Base-by-base conservation (phyloP, 2,329 filamentous ascomycete species). In the Diaporthe aspalathi region DNA sequence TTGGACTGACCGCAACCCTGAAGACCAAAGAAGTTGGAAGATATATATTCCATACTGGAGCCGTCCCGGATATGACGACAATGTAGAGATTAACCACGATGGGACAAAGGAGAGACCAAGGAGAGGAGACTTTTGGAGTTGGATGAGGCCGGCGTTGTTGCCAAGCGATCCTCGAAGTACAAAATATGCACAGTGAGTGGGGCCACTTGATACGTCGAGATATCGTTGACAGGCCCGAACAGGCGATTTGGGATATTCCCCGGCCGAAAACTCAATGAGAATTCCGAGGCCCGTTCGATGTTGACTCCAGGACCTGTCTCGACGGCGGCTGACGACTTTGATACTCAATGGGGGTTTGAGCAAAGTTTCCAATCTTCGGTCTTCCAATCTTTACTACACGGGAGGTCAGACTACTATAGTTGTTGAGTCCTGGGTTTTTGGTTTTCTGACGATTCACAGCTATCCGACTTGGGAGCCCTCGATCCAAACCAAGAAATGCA, bases 141-240 rank as follows among this genome's bases (percentile, higher is more conserved):
- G 17, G 24, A 63, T 63, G 57, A 32, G 57, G 27, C 57, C 57
- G 3, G 57, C 57, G 8, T 6, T 63, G 8, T 22, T 63, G 43
- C 57, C 27, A 22, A 47, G 24, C 27, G 57, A 63, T 40, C 57
- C 57, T 63, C 17, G 8, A 32, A 17, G 40, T 49, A 63, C 24
- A 20, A 11, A 63, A 49, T 63, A 63, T 3, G 57, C 57, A 5
- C 27, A 6, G 57, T 63, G 17, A 47, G 57, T 45, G 27, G 27
- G 0, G n/a, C 27, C 22, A 5, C 14, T 8, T 5, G 1, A 29
- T 20, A 12, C 22, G 2, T 7, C 11, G 17, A 29, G 8, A 2
- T 8, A n/a, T 32, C 5, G 32, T 6, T 62, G 40, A 62, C 9
- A 22, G 11, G 32, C 11, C 11, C 4, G 45, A n/a, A 7, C 6